Evolutionary conservation across 441 rosid genomes (phyloP), one percentile per base, ranked within the genome.

Genomic region (Adansonia grandidieri): DNA sequence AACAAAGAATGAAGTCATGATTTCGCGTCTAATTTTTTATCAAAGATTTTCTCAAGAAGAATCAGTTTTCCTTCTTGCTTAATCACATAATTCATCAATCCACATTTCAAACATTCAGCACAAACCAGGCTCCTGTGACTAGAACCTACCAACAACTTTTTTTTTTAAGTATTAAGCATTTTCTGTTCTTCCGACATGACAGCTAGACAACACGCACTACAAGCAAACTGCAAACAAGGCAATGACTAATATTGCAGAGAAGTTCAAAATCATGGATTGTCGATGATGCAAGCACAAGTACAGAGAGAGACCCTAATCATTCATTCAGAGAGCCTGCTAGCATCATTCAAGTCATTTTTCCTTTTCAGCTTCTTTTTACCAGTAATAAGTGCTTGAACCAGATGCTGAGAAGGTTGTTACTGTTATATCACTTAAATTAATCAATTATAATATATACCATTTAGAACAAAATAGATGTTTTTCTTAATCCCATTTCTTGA

Each of bases 61-160:
- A 56, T 72, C 20, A 37, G 50, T 19, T 71, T 56, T 40, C 17
- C 63, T 53, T 51, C 74, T 71, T 71, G 74, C 28, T 44, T 10
- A 19, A 45, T n/a, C 28, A 67, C 50, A 45, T 67, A 67, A 47
- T 22, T 22, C 40, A 69, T 11, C 56, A 47, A 20, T 5, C n/a
- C 73, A 19, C 37, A 45, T 10, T 68, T 28, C 56, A 47, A 45
- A 68, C 56, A 68, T 68, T 19, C 17, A 68, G 17, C 75, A 54
- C 11, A 54, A 54, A 17, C 51, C 50, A 28, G 24, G 15, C 61
- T 51, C 42, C 19, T 69, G 24, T 2, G 13, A 48, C 58, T 24
- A 47, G 57, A 51, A 71, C 47, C 74, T 50, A 70, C 54, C 22
- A 9, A 15, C 4, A 4, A 71, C 1, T n/a, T 1, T 68, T 63